Base-by-base conservation (phyloP, 495 filamentous ascomycete species). In the Cryomyces minteri region DNA sequence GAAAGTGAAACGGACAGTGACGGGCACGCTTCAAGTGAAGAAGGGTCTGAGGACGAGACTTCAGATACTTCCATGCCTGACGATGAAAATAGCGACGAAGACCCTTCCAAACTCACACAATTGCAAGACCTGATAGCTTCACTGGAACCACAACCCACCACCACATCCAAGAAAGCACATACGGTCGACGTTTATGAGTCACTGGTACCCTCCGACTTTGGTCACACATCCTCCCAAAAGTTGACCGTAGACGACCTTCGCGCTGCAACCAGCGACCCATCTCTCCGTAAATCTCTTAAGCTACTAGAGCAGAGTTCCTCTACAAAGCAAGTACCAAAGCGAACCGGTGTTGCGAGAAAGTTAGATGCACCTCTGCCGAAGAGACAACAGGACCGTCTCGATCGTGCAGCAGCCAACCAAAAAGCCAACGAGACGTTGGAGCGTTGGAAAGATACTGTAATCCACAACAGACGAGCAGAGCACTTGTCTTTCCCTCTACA, bases 381-480 rank as follows among this genome's bases (percentile, higher is more conserved):
- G 57, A 76, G 90, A 40, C 83, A 94, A 50, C 86, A 96, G 55
- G 88, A 94, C 55, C 76, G 77, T 40, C 59, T 95, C 5, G 79
- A 94, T 52, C 82, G 90, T n/a, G 60, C 62, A 43, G 88, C 77
- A 10, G 90, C 90, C 1, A 93, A 85, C 56, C 75, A 86, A 31
- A 84, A 94, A 66, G 88, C 85, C 39, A 94, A 86, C 54, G 80
- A 95, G 60, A 85, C 85, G 0, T 65, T 98, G 28, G 78, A 82
- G 47, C 76, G 84, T 48, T 98, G 90, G 90, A 74, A 79, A 14
- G 88, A 93, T 43, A 95, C 92, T 0, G 87, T 98, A 54, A 93
- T 93, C 60, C 77, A 84, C 30, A 94, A 94, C 60, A 77, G 92
- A 36, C 71, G 84, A 48, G 88, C 90, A 4, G 92, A 95, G 30